Conservation (phyloP, 2,329 filamentous ascomycete genomes). For the Cercospora sojina region DNA sequence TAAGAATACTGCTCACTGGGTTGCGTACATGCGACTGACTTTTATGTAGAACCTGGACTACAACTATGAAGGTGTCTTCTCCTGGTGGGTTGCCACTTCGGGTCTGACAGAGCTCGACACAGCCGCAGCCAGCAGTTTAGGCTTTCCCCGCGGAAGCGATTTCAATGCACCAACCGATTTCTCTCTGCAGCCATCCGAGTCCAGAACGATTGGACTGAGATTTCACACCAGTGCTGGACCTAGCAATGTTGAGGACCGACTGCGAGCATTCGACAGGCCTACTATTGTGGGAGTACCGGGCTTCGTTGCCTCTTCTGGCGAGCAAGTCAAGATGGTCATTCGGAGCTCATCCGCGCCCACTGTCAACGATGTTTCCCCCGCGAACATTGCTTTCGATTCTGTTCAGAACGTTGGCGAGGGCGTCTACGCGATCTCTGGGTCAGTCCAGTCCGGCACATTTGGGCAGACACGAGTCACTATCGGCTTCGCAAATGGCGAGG, state of each 20-base stretch:
- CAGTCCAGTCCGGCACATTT: not conserved
- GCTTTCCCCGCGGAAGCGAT: not conserved
- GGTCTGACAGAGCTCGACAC: not conserved
- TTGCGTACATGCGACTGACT: not conserved
- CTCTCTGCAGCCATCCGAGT: not conserved
- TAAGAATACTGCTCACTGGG: not conserved
- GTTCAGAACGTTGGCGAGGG: not conserved
- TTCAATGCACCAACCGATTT: not conserved
- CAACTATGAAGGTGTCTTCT: not conserved
- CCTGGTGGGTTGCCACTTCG: not conserved
- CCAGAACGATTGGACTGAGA: not conserved
- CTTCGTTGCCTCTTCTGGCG: not conserved
- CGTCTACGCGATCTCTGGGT: not conserved
- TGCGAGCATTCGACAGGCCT: not conserved
- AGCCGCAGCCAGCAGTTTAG: not conserved
- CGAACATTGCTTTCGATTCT: not conserved
- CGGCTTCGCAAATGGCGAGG: not conserved
- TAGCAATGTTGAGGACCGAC: not conserved
- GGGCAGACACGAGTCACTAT: not conserved
- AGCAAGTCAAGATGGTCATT: not conserved
- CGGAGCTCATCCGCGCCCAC: not conserved
- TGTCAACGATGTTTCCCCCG: not conserved
- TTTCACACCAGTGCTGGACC: not conserved
- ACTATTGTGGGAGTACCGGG: not conserved
- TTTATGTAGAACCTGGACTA: not conserved